Conservation (phyloP, 139 green algal genomes). For the Chlamydomonas incerta region DNA sequence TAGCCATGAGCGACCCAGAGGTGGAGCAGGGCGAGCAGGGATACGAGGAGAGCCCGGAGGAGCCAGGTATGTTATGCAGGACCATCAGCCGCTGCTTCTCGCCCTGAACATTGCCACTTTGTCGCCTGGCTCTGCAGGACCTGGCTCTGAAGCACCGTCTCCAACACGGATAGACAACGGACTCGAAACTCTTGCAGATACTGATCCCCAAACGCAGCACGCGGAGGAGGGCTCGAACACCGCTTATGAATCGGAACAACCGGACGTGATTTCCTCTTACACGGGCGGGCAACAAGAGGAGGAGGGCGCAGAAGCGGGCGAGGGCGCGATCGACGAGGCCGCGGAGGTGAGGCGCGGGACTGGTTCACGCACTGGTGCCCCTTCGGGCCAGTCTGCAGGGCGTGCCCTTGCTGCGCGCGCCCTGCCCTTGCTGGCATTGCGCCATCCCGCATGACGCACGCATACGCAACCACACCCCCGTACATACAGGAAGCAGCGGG, state of each 20-base stretch:
- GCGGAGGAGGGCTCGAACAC: slow-evolving; percentile 43
- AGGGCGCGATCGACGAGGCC: neutral
- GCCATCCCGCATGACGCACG: neutral
- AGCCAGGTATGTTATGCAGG: neutral
- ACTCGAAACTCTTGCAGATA: slow-evolving; percentile 8
- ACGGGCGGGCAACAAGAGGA: slow-evolving; percentile 4
- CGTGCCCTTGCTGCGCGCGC: too few relatives aligned
- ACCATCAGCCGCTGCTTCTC: neutral
- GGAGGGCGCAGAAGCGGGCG: neutral
- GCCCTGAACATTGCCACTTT: neutral
- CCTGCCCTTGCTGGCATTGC: neutral
- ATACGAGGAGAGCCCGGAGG: neutral
- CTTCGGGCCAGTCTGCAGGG: too few relatives aligned
- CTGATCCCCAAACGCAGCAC: slow-evolving; percentile 1
- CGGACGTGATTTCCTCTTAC: slow-evolving; percentile 36
- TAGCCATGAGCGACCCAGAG: slow-evolving; percentile 25
- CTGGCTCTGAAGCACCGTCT: neutral
- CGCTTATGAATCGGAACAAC: neutral
- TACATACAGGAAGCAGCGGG: neutral
- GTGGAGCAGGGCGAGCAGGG: neutral
- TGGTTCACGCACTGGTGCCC: too few relatives aligned
- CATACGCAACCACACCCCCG: neutral
- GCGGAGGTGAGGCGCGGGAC: neutral
- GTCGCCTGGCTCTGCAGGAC: neutral
- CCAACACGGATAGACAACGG: slow-evolving; percentile 7